Conservation (phyloP, 1,139 yeast species). For the Geotrichum bryndzae region DNA sequence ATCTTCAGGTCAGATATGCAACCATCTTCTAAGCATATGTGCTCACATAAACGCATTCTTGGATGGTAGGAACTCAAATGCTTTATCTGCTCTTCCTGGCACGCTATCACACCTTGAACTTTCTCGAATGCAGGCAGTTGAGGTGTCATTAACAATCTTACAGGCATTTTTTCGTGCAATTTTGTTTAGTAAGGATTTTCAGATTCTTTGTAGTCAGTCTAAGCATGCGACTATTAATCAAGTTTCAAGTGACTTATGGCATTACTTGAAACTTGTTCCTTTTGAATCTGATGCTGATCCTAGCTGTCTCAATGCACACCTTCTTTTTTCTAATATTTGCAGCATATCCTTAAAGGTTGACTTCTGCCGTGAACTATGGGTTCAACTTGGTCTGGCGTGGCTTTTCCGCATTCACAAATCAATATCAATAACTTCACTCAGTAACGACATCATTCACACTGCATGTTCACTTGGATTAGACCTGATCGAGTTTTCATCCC, state of each 20-base stretch:
- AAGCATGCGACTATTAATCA: neutral
- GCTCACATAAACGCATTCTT: neutral
- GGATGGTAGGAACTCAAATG: neutral
- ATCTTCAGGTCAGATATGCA: neutral
- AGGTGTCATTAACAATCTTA: slow-evolving; percentile 4
- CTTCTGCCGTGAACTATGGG: slow-evolving; percentile 7
- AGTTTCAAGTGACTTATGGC: neutral
- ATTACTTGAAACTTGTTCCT: neutral
- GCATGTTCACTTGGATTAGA: slow-evolving; percentile 16
- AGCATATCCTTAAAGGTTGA: slow-evolving; percentile 8
- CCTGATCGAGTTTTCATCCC: slow-evolving; percentile 2
- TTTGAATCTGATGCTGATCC: neutral
- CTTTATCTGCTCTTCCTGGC: neutral
- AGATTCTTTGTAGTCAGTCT: neutral
- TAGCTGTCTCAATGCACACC: slow-evolving; percentile 5
- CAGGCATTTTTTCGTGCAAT: slow-evolving; percentile 11
- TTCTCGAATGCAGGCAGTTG: slow-evolving; percentile 4
- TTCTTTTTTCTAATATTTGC: slow-evolving; percentile 10
- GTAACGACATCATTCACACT: slow-evolving; percentile 6
- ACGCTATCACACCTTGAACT: neutral
- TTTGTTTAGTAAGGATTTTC: neutral
- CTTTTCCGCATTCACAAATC: neutral
- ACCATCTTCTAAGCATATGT: neutral
- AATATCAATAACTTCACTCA: neutral
- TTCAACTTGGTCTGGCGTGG: slow-evolving; percentile 9